A percentile compares a stretch with the other conserved stretches of the same genome.
phyloP scores from a whole-genome alignment of 495 filamentous ascomycete genomes.

The Saxophila tyrrhenica region DNA sequence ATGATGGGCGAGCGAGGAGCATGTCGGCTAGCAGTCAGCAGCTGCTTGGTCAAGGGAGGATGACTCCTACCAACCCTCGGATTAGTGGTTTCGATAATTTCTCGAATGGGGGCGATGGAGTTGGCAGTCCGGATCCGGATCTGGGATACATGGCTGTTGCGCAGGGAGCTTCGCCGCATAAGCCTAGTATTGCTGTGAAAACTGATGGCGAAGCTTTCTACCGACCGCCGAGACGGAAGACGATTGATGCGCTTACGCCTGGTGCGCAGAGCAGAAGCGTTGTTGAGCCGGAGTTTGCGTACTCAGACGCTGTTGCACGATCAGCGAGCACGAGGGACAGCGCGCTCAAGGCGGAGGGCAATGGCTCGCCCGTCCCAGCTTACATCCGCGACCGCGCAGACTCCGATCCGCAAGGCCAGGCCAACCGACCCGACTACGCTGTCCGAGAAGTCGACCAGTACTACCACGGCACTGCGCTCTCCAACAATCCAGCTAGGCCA shows the following conservation, averaged over 20 bases:
- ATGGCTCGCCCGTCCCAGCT: slow-evolving; percentile 31
- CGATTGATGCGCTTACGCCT: slow-evolving; percentile 40
- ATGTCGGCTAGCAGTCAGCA: slow-evolving; percentile 73
- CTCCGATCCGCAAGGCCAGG: not conserved
- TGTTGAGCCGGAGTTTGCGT: slow-evolving; percentile 43
- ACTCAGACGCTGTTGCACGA: slow-evolving; percentile 27
- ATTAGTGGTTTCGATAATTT: slow-evolving; percentile 17
- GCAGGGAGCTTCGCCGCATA: not conserved
- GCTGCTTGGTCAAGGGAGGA: slow-evolving; percentile 36
- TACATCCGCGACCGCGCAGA: slow-evolving; percentile 23
- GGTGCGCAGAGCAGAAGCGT: slow-evolving; percentile 37
- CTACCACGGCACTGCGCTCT: slow-evolving; percentile 84
- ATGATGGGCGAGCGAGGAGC: slow-evolving; percentile 60
- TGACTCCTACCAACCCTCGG: slow-evolving; percentile 5
- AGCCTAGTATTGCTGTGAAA: not conserved
- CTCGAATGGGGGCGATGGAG: slow-evolving; percentile 2
- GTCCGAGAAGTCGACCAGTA: slow-evolving; percentile 92
- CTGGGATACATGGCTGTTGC: not conserved
- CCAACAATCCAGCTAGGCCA: slow-evolving; percentile 52
- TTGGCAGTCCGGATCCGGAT: not conserved
- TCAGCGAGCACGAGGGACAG: slow-evolving; percentile 28
- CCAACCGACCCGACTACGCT: slow-evolving; percentile 53
- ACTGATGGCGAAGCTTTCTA: slow-evolving; percentile 48
- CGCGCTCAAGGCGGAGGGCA: not conserved
- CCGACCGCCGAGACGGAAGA: slow-evolving; percentile 62